Conservation (phyloP, 345 rosid genomes). For the Nephelium lappaceum region DNA sequence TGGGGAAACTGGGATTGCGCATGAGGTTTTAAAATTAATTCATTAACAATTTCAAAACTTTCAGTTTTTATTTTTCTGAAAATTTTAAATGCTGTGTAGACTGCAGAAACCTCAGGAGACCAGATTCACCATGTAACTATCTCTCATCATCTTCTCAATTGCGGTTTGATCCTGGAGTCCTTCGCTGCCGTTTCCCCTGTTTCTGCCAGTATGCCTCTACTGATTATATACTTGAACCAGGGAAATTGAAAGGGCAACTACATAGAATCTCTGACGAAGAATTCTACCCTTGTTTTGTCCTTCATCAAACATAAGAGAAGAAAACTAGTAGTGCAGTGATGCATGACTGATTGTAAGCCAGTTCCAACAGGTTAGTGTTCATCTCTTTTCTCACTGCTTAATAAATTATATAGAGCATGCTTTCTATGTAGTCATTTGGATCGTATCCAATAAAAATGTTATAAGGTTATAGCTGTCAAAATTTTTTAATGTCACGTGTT, state of each 20-base stretch:
- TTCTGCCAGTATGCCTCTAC: background rate
- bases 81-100: background rate
- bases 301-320: background rate
- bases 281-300: background rate
- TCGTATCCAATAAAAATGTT: too few relatives aligned
- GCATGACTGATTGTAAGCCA: background rate
- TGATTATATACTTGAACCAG: background rate
- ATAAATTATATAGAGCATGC: too few relatives aligned
- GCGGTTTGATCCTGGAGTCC: background rate
- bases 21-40: background rate
- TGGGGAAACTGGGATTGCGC: background rate
- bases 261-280: background rate
- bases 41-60: background rate
- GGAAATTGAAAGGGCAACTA: slow-evolving; percentile 3
- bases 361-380: background rate
- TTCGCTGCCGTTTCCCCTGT: background rate
- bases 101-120: background rate
- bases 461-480: too few relatives aligned
- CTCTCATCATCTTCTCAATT: background rate
- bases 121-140: background rate
- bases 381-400: too few relatives aligned
- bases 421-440: background rate
- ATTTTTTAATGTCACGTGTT: too few relatives aligned
- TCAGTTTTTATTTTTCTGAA: background rate
- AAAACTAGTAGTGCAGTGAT: background rate